A percentile compares a stretch with the other conserved stretches of the same genome.
Evolutionary conservation across 768 basidiomycete genomes (phyloP).

Genomic region (Leccinum variicolor): DNA sequence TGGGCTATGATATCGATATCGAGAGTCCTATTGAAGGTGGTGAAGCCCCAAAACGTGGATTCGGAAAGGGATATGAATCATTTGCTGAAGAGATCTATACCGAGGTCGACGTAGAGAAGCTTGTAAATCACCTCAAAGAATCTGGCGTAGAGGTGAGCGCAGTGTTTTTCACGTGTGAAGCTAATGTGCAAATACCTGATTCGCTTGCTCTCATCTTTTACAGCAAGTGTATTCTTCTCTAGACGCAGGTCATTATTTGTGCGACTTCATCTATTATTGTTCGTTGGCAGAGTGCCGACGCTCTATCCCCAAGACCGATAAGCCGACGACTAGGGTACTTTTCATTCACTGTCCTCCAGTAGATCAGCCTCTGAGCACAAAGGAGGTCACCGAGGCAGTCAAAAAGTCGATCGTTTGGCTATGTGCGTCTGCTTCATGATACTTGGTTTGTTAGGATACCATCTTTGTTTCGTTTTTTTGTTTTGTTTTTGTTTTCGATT

Average conservation of each 20-base stretch:
- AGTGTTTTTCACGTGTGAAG: not conserved
- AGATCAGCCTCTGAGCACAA: constrained; percentile 58
- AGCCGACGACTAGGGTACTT: constrained; percentile 44
- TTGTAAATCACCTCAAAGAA: constrained; percentile 35
- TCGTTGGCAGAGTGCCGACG: constrained; percentile 68
- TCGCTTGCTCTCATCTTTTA: not conserved
- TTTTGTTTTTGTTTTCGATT: not conserved
- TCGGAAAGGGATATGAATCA: constrained; percentile 35
- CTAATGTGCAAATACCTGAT: constrained; percentile 7
- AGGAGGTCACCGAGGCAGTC: constrained; percentile 66
- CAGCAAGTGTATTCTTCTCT: constrained; percentile 70
- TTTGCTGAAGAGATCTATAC: constrained; percentile 36
- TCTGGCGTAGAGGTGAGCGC: constrained; percentile 31
- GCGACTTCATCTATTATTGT: constrained; percentile 76
- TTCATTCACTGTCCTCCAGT: constrained; percentile 74
- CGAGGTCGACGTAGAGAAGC: constrained; percentile 33
- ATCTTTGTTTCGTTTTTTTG: not conserved
- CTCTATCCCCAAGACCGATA: constrained; percentile 27
- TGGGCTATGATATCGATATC: constrained; percentile 29
- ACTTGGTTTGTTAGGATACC: constrained; percentile 11
- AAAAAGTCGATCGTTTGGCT: constrained; percentile 62
- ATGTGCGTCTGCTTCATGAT: constrained; percentile 28
- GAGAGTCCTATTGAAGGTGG: constrained; percentile 24
- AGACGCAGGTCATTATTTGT: constrained; percentile 75
- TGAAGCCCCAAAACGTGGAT: constrained; percentile 34